Base-by-base conservation (phyloP, 257 asterid species). In the Solanum stenotomum region DNA sequence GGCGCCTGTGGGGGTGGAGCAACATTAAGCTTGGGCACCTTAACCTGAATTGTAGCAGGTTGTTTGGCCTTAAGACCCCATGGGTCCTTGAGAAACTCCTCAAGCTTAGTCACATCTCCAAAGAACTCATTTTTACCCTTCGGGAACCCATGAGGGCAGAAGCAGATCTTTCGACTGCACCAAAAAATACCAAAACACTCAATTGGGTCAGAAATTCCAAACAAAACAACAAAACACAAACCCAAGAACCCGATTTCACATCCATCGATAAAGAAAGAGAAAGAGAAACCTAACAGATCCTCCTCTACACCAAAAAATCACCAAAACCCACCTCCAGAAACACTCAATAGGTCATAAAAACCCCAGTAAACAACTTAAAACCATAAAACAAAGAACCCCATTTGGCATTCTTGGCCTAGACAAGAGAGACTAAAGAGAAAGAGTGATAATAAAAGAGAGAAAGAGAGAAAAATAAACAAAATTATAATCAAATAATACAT, bases 81-180 rank as follows among this genome's bases (percentile, higher is more conserved):
- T 13, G 99, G 99, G 89, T 96, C 99, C 81, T 91, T 94, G 87
- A 97, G 86, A 88, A 97, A 96, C 87, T 91, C 93, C 93, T 96
- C 98, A 90, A 97, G 92, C 94, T 91, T 90, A 86, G 89, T 88
- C 86, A 94, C 96, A 89, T 94, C 99, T 88, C 92, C 89, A 89
- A 93, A 37, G 88, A 94, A 97, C 82, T 89, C 98, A 38, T 91
- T 88, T 90, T 76, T 92, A 71, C 95, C 97, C 92, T 91, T 88
- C 37, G 96, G 90, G 89, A 94, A 97, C 89, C 99, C 99, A 91
- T 94, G 87, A 40, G 93, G 77, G 42, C 99, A 97, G 91, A 90
- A 95, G 91, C 99, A 97, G 65, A 97, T 92, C 90, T 89, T 94
- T 92, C 98, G 96, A 89, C 99, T 97, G 94, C 94, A 93, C 91